A percentile compares a stretch with the other conserved stretches of the same genome.
Conservation (phyloP, 1,284 basidiomycete genomes). For the Kwoniella shivajii region DNA sequence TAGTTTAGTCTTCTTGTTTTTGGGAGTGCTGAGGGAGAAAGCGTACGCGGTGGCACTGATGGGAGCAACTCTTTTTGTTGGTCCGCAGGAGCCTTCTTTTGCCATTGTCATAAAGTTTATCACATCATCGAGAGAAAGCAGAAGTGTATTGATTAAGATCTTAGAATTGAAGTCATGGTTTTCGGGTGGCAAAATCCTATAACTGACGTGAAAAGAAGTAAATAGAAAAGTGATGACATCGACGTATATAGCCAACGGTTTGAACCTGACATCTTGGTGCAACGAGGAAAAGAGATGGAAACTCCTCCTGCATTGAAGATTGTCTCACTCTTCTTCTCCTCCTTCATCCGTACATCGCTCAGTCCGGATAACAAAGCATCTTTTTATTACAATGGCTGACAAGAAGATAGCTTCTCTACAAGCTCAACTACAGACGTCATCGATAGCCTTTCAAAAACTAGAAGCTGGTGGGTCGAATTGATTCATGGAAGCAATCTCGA, state of each 20-base stretch:
- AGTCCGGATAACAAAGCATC: neutral
- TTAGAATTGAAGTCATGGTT: neutral
- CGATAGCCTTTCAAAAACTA: slow-evolving; percentile 75
- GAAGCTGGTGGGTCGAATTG: slow-evolving; percentile 58
- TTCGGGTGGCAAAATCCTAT: slow-evolving; percentile 3
- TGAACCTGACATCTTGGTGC: neutral
- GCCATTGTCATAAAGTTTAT: neutral
- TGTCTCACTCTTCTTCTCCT: no score
- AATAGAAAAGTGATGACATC: slow-evolving; percentile 8
- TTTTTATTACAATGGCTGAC: slow-evolving; percentile 27
- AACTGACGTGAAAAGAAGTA: neutral
- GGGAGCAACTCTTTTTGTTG: slow-evolving; percentile 25
- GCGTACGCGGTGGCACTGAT: slow-evolving; percentile 33
- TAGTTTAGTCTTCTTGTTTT: slow-evolving; percentile 25
- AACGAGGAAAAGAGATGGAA: no score
- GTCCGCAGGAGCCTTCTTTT: neutral
- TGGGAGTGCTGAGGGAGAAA: slow-evolving; percentile 26
- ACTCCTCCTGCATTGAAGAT: no score
- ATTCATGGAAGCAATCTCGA: neutral
- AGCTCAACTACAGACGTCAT: slow-evolving; percentile 63
- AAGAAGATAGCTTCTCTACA: slow-evolving; percentile 37
- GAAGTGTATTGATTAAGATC: neutral
- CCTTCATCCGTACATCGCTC: neutral
- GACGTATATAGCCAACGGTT: neutral
- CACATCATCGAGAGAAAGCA: neutral